Conservation (phyloP, 768 basidiomycete species). For the Chalciporus piperatus region DNA sequence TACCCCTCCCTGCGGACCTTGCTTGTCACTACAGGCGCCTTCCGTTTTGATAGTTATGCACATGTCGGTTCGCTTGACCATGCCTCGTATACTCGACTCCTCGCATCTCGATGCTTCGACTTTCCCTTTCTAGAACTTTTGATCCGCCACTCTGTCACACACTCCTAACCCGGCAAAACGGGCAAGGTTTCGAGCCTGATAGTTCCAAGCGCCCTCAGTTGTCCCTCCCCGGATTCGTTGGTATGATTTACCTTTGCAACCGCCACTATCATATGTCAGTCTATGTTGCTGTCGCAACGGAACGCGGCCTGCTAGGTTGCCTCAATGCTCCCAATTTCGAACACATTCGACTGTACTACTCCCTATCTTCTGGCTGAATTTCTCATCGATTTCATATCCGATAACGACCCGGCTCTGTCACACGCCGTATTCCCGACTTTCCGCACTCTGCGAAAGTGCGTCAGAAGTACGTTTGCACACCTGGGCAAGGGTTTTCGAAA, state of each 20-base stretch:
- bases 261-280: neutral
- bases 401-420: conserved; percentile 12
- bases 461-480: neutral
- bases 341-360: neutral
- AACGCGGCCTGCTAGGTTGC: neutral
- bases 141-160: conserved; percentile 22
- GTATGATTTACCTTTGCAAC: conserved; percentile 24
- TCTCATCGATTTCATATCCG: conserved; percentile 4
- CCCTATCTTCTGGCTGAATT: neutral
- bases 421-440: conserved; percentile 1
- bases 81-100: conserved; percentile 9
- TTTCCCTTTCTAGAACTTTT: conserved; percentile 23
- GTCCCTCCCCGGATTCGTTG: conserved; percentile 8
- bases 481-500: conserved; percentile 6
- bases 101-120: conserved; percentile 21
- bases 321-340: neutral
- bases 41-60: conserved; percentile 11
- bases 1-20: conserved; percentile 7
- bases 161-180: conserved; percentile 6
- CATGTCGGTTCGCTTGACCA: neutral
- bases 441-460: neutral
- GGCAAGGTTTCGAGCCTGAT: neutral
- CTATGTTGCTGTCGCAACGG: neutral
- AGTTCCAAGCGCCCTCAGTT: too few species aligned
- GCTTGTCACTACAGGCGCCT: conserved; percentile 7